Base-by-base conservation (phyloP, 2,329 filamentous ascomycete genomes). In the Trematosphaeria pertusa region DNA sequence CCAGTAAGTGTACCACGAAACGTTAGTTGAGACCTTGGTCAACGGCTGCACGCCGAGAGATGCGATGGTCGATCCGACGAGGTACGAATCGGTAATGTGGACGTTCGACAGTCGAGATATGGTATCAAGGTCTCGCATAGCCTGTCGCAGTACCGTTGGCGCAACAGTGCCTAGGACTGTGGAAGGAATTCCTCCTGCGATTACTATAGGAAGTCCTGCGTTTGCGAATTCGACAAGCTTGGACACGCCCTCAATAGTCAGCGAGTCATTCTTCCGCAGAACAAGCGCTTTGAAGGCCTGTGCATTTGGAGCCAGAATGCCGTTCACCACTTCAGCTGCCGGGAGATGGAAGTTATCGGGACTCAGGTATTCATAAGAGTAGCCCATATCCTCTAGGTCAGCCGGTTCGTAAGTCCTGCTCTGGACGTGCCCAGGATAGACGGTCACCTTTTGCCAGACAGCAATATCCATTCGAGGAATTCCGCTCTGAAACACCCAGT, bases 201-300 rank as follows among this genome's bases (percentile, higher is more conserved):
- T 62, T 9, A 79, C 62, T 3, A 80, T 65, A 0, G 76, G 76
- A 2, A 80, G 61, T 0, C 76, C 76, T 4, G 56, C 59, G 2
- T 66, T 43, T 0, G 75, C 74, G 42, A 65, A 74, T 9, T 69
- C 54, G 3, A 61, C 49, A 4, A 79, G 57, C 12, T 67, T 67
- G 0, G 54, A 38, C 1, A 72, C 70, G 1, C 65, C 75, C 2
- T 46, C 26, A 0, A 69, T 21, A 0, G 77, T 77, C 7, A 79
- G 22, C 1, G 43, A 48, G 1, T 50, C 46, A 31, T 53, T 50
- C 11, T 30, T 28, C 22, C 46, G 42, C 10, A 80, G 39, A 0
- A 80, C 53, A 5, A 81, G 41, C 0, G 75, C 75, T 37, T 75
- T 75, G 64, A 72, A 80, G 0, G 65, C 69, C 37, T 72, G 76